Conservation (phyloP, 108 stramenopile genomes). For the Nitzschia sp. region DNA sequence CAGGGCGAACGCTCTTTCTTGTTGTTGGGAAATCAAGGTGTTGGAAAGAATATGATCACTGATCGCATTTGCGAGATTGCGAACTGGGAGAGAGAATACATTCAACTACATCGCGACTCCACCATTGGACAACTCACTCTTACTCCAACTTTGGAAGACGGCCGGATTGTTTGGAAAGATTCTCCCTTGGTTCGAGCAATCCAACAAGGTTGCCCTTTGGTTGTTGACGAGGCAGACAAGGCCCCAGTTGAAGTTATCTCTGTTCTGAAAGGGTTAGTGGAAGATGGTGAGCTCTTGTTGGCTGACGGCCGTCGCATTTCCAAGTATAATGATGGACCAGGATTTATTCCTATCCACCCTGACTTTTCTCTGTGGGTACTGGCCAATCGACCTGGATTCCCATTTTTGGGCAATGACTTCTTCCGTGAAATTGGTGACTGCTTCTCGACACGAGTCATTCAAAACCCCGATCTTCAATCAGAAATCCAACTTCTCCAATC, state of each 20-base stretch:
- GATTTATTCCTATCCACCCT: slow-evolving; percentile 62
- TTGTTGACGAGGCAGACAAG: slow-evolving; percentile 94
- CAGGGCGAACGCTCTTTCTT: slow-evolving; percentile 69
- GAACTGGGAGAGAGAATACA: slow-evolving; percentile 85
- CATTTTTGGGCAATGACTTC: slow-evolving; percentile 90
- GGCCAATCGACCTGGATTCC: slow-evolving; percentile 88
- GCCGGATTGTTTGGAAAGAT: slow-evolving; percentile 72
- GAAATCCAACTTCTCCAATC: slow-evolving; percentile 61
- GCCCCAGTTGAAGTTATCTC: slow-evolving; percentile 87
- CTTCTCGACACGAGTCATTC: slow-evolving; percentile 64
- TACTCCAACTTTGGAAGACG: slow-evolving; percentile 69
- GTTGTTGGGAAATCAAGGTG: slow-evolving; percentile 88
- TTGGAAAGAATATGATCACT: slow-evolving; percentile 87
- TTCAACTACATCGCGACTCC: slow-evolving; percentile 91
- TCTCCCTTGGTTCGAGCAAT: slow-evolving; percentile 83
- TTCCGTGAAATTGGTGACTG: slow-evolving; percentile 73
- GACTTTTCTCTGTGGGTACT: slow-evolving; percentile 76
- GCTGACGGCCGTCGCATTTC: slow-evolving; percentile 72
- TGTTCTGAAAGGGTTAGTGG: slow-evolving; percentile 79
- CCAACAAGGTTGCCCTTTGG: slow-evolving; percentile 63
- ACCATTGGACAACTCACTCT: slow-evolving; percentile 70
- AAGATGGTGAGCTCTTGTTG: slow-evolving; percentile 84
- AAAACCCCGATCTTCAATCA: slow-evolving; percentile 56
- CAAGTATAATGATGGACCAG: slow-evolving; percentile 21
- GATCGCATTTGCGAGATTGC: slow-evolving; percentile 63